Conservation (phyloP, 768 basidiomycete species). For the Rubroboletus pulcherrimus region DNA sequence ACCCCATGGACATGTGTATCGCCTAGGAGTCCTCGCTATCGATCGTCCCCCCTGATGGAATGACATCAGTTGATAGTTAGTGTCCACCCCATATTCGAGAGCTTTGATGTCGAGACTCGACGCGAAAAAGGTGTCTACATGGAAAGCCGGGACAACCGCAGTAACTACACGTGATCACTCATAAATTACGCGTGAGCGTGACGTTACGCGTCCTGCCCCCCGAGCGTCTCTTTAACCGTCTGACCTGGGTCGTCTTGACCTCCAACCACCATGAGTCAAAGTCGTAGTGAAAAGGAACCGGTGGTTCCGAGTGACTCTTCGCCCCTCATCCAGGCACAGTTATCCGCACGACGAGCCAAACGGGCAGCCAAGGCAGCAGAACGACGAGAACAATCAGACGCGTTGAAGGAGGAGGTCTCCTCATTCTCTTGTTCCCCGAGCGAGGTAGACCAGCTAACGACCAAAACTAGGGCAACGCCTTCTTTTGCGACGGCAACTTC, state of each 20-base stretch:
- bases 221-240: not conserved
- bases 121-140: no score
- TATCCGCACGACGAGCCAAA: conserved; percentile 9
- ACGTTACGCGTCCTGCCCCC: no score
- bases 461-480: conserved; percentile 38
- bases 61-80: no score
- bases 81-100: no score
- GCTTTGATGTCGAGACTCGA: no score
- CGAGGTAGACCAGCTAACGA: not conserved
- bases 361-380: conserved; percentile 17
- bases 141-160: no score
- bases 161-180: not conserved
- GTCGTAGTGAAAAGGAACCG: not conserved
- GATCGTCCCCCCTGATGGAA: no score
- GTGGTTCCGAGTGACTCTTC: not conserved
- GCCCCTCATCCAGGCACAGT: not conserved
- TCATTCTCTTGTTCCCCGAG: not conserved
- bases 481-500: conserved; percentile 38
- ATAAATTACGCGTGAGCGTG: not conserved
- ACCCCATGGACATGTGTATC: no score
- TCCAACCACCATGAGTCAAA: conserved; percentile 1
- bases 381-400: conserved; percentile 24
- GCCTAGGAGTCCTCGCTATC: no score
- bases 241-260: not conserved
- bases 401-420: conserved; percentile 29